phyloP scores from a whole-genome alignment of 345 rosid species.

The Arabis alpina region DNA sequence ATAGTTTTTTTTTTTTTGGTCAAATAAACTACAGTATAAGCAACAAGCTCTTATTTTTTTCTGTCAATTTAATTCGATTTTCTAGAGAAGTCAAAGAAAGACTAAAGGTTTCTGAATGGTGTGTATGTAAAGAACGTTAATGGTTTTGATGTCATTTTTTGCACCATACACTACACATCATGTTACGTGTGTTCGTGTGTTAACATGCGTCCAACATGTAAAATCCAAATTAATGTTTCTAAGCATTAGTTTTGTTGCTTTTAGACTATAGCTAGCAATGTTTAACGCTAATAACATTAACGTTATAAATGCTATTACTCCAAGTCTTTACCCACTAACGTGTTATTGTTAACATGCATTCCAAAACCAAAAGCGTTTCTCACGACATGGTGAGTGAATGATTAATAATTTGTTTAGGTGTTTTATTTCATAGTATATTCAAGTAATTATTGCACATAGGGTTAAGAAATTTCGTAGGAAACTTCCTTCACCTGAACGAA shows the following conservation, averaged over 20 bases:
- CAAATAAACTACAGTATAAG: too few species aligned
- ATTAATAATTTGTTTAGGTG: background rate
- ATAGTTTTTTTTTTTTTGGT: too few species aligned
- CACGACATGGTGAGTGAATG: too few species aligned
- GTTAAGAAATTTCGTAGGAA: constrained; percentile 16
- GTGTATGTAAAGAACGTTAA: background rate
- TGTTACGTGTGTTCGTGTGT: too few species aligned
- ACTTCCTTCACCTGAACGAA: constrained; percentile 14
- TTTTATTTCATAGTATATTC: background rate
- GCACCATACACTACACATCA: background rate
- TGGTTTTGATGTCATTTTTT: background rate
- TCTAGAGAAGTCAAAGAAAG: constrained; percentile 24
- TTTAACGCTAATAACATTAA: background rate
- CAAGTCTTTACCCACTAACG: background rate
- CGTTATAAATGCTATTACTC: background rate
- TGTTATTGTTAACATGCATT: background rate
- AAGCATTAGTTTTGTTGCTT: too few species aligned
- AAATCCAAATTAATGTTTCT: background rate
- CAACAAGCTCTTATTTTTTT: background rate
- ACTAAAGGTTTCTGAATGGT: background rate
- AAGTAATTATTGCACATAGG: background rate
- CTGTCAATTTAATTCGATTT: background rate
- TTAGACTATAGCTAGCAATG: too few species aligned
- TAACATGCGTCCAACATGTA: background rate
- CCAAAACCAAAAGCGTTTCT: too few species aligned